Percentiles rank a stretch among this genome's conserved stretches.
phyloP scores from a whole-genome alignment of 2,329 filamentous ascomycete species.

The Daldinia sp. region DNA sequence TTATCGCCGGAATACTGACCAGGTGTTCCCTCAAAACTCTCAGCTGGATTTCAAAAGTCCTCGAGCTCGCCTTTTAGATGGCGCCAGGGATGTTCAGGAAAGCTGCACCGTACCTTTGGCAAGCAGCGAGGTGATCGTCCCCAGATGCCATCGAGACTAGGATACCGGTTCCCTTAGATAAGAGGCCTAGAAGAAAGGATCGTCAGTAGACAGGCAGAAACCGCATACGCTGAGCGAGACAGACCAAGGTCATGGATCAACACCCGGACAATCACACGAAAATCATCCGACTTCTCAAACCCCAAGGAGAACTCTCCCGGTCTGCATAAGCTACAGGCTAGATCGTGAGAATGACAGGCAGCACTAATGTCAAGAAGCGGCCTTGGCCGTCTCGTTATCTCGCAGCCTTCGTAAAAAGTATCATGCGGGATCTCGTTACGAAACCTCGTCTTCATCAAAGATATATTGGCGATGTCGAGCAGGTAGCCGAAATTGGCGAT shows the following conservation, averaged over 20 bases:
- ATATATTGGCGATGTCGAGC: slow-evolving; percentile 35
- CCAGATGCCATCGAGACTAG: slow-evolving; percentile 8
- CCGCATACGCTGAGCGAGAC: neutral
- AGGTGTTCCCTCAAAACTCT: neutral
- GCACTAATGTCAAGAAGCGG: slow-evolving; percentile 14
- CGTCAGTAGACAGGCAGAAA: slow-evolving; percentile 13
- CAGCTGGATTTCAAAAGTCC: neutral
- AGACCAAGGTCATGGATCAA: slow-evolving; percentile 19
- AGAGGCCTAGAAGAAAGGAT: slow-evolving; percentile 18
- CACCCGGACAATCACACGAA: slow-evolving; percentile 16
- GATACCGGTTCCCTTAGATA: slow-evolving; percentile 9
- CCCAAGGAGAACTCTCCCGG: neutral
- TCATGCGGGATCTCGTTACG: slow-evolving; percentile 32
- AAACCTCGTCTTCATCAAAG: slow-evolving; percentile 39
- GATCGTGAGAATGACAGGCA: slow-evolving; percentile 12
- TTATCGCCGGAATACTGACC: slow-evolving; percentile 2
- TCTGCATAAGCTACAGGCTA: slow-evolving; percentile 11
- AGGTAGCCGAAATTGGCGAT: slow-evolving; percentile 33
- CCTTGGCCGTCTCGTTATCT: slow-evolving; percentile 36
- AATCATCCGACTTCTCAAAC: slow-evolving; percentile 20
- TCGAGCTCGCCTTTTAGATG: neutral
- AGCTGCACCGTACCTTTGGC: slow-evolving; percentile 5
- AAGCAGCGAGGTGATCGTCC: slow-evolving; percentile 11
- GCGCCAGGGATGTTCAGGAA: neutral
- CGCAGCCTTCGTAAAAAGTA: slow-evolving; percentile 20